These are phyloP conservation scores for Albizia julibrissin DNA, from an alignment of 306 rosid species.

Conservation along the genomic window DNA sequence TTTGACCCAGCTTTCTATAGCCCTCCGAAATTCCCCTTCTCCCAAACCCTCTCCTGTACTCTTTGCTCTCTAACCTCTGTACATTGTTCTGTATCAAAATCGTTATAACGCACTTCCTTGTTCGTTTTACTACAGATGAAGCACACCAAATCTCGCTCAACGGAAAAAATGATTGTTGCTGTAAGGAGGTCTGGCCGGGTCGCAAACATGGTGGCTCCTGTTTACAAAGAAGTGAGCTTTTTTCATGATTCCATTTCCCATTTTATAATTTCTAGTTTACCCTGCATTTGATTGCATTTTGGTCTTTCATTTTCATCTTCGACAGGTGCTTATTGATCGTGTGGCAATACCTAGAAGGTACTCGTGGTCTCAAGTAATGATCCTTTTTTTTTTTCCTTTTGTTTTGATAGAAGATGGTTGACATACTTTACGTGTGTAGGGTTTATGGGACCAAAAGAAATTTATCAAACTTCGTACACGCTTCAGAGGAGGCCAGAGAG, in stretches of 20 bases:
- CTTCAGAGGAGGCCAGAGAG: slow-evolving; percentile 59
- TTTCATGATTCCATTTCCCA: background rate
- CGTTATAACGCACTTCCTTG: background rate
- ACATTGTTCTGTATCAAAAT: background rate
- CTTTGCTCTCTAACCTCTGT: background rate
- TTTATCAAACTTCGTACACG: slow-evolving; percentile 60
- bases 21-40: slow-evolving; percentile 50
- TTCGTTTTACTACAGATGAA: slow-evolving; percentile 41
- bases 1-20: slow-evolving; percentile 59
- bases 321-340: slow-evolving; percentile 51
- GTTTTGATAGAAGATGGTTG: background rate
- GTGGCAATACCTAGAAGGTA: slow-evolving; percentile 59
- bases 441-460: slow-evolving; percentile 50
- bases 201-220: slow-evolving; percentile 58
- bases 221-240: slow-evolving; percentile 60
- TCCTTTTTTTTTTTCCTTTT: background rate
- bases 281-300: background rate
- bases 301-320: background rate
- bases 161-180: slow-evolving; percentile 47
- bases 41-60: slow-evolving; percentile 57
- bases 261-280: background rate
- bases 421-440: slow-evolving; percentile 15
- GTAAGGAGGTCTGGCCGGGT: slow-evolving; percentile 79
- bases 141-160: slow-evolving; percentile 45
- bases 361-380: background rate